These are phyloP conservation scores for Centrapalus pauciflorus DNA, from an alignment of 129 eudicot species.

Conservation along the genomic window DNA sequence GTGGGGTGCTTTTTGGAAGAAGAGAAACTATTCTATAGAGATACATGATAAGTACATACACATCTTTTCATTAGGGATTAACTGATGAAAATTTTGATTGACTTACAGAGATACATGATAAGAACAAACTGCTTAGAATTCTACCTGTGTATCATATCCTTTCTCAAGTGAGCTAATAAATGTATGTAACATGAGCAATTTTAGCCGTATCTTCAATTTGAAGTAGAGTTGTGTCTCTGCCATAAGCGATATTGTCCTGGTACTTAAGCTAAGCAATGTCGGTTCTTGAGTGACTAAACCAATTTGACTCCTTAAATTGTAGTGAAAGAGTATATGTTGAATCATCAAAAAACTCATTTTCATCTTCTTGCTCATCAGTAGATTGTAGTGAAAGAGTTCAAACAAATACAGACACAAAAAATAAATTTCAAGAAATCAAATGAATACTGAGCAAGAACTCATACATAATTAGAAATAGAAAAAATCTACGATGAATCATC, in stretches of 20 bases:
- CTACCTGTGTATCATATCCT: constrained; percentile 95
- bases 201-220: constrained; percentile 97
- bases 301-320: constrained; percentile 90
- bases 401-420: no score
- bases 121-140: not conserved
- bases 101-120: not conserved
- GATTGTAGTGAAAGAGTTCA: no score
- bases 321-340: no score
- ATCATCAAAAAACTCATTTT: no score
- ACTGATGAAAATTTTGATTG: no score
- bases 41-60: no score
- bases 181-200: constrained; percentile 84
- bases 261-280: constrained; percentile 88
- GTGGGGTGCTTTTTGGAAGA: no score
- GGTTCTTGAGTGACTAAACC: constrained; percentile 98
- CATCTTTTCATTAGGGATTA: not conserved
- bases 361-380: no score
- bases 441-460: no score
- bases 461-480: no score
- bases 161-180: constrained; percentile 83
- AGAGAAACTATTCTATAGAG: no score
- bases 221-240: constrained; percentile 68
- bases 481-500: constrained; percentile 43
- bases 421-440: no score
- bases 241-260: constrained; percentile 86